These are phyloP conservation scores for Tylopilus sp. DNA, from an alignment of 1,284 basidiomycete species.

Conservation along the genomic window DNA sequence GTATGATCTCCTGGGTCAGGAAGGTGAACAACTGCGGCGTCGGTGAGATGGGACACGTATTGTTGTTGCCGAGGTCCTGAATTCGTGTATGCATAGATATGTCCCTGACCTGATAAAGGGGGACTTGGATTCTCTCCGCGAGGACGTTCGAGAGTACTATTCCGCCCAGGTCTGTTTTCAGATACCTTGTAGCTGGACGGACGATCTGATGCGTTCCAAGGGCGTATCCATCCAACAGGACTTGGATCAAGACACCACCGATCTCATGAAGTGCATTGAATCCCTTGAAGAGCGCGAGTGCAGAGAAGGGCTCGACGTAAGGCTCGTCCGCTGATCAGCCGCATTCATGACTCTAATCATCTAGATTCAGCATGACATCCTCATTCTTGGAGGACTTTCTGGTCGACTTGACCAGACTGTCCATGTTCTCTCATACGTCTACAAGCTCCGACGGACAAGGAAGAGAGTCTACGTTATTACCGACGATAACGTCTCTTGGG, in stretches of 20 bases:
- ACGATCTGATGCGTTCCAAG: slow-evolving; percentile 47
- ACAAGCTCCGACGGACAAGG: slow-evolving; percentile 80
- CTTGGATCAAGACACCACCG: slow-evolving; percentile 86
- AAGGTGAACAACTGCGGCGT: slow-evolving; percentile 37
- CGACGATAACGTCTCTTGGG: slow-evolving; percentile 91
- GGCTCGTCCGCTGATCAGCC: background rate
- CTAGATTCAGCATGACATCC: slow-evolving; percentile 64
- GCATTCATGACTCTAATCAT: background rate
- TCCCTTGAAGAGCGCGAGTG: slow-evolving; percentile 69
- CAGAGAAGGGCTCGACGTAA: slow-evolving; percentile 50
- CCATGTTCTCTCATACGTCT: slow-evolving; percentile 88
- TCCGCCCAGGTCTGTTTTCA: slow-evolving; percentile 58
- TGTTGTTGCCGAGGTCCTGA: background rate
- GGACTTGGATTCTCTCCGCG: slow-evolving; percentile 90
- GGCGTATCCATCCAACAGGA: slow-evolving; percentile 79
- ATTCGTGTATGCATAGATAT: slow-evolving; percentile 56
- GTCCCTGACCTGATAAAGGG: slow-evolving; percentile 92
- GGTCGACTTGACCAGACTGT: slow-evolving; percentile 96
- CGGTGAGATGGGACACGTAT: slow-evolving; percentile 32
- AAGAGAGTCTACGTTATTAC: slow-evolving; percentile 81
- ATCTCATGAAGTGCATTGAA: slow-evolving; percentile 92
- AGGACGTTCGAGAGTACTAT: slow-evolving; percentile 82
- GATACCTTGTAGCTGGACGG: slow-evolving; percentile 5
- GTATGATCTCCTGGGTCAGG: slow-evolving; percentile 66
- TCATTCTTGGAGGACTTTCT: slow-evolving; percentile 90